Base-by-base conservation (phyloP, 768 basidiomycete genomes). In the Cantharellus cinnabarinus region DNA sequence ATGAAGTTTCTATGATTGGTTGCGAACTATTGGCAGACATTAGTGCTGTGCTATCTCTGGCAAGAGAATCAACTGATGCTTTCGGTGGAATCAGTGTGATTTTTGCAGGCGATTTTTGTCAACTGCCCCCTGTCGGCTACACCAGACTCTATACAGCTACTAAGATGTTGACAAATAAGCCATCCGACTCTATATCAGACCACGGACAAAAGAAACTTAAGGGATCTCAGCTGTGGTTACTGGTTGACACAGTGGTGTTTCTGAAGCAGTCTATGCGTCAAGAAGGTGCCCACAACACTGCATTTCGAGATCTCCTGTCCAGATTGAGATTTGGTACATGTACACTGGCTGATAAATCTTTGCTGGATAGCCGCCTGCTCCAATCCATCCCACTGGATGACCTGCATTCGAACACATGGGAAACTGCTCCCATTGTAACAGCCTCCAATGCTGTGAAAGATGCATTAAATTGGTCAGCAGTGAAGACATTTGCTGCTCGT, bases 61-160 rank as follows among this genome's bases (percentile, higher is more conserved):
- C 60, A 7, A 58, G 54, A 53, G 60, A 55, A 34, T 40, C 34
- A 39, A 52, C 15, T 2, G 20, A 59, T 3, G 29, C 58, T 2
- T 61, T 61, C 42, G 60, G 60, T 10, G 58, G 58, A 10, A 53
- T 61, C 5, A 61, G 59, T 41, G 42, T 61, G n/a, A 59, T 61
- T 14, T 59, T 59, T 34, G 48, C 58, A 4, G 59, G 59, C 4
- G 59, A 60, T 35, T 60, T 60, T 29, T 56, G 40, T 15, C 60
- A 61, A 40, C 41, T 59, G 7, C 58, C 57, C 20, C 60, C 60
- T 48, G 60, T 61, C 5, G n/a, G 41, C 7, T 10, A 54, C 10
- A 38, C 52, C 14, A 10, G 52, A 10, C 34, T 54, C 10, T 54
- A 14, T 48, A 10, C 44, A 10, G 10, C 44, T 58, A 14, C 14